Conservation (phyloP, 2,329 filamentous ascomycete genomes). For the Didymella segeticola region DNA sequence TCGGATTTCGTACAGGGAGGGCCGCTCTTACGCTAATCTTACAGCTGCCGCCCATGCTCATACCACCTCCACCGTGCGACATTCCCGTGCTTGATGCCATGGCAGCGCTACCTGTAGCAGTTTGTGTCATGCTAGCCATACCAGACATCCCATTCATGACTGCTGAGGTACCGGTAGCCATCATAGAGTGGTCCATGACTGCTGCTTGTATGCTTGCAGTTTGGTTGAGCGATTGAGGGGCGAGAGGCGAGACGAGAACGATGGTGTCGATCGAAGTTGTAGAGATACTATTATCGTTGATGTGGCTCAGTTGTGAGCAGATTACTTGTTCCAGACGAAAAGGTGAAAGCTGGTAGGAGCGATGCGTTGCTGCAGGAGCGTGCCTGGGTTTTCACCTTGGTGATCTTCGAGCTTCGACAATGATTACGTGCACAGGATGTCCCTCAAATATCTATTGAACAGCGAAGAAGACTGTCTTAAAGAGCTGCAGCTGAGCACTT, state of each 20-base stretch:
- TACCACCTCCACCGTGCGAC: conserved; percentile 23
- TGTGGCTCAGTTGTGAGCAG: conserved; percentile 22
- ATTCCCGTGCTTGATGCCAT: conserved; percentile 33
- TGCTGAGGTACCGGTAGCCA: conserved; percentile 14
- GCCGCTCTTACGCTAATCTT: conserved; percentile 38
- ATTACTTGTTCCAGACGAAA: conserved; percentile 7
- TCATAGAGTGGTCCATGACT: conserved; percentile 21
- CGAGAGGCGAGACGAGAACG: neutral
- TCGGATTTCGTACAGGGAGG: too few relatives aligned
- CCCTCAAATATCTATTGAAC: neutral
- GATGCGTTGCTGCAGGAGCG: conserved; percentile 4
- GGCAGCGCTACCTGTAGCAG: conserved; percentile 25
- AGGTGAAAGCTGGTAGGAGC: conserved; percentile 8
- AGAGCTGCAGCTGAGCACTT: neutral
- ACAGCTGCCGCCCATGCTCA: conserved; percentile 37
- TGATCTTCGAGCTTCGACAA: neutral
- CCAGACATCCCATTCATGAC: conserved; percentile 20
- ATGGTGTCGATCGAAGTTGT: neutral
- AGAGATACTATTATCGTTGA: neutral
- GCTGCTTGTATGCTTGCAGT: neutral
- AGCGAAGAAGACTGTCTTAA: neutral
- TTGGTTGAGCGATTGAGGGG: neutral
- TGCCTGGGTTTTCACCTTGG: neutral
- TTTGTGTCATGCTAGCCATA: conserved; percentile 21
- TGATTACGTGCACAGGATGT: neutral